Evolutionary conservation across 345 rosid genomes (phyloP), one percentile per base, ranked within the genome.

Genomic region (Salix exigua): DNA sequence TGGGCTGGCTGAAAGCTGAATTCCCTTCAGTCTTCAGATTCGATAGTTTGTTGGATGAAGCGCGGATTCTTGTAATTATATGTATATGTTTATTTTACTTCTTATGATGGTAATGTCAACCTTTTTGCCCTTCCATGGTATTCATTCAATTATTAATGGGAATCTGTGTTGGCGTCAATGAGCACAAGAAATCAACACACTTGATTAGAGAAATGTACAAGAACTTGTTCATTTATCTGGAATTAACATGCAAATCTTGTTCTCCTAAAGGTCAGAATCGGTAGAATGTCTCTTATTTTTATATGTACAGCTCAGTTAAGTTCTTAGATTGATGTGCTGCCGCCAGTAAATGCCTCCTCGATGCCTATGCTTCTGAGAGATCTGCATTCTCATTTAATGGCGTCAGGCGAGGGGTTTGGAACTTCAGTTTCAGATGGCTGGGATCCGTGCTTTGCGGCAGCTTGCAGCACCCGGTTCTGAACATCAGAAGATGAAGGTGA

Each of bases 371-470:
- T 83, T 91, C 90, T 0, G 88, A 86, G 66, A 91, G 85, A 75
- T 89, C 93, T 1, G 76, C 87, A 9, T 73, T 81, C 65, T 91
- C 88, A 4, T 58, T 80, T 40, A 78, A 21, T 4, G 83, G 78
- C 6, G 84, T 72, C 38, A 68, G 88, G 28, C 1, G 92, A 80
- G 63, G 83, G 80, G 73, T 85, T 82, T 68, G 72, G 85, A 25
- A 13, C 90, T 35, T 83, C 87, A 14, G 82, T 72, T 23, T 87
- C 94, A 14, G 97, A 89, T 2, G 97, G 97, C 71, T 95, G 89
- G 79, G 99, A 93, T 86, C 91, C 96, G 70, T 82, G 98, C 83
- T 90, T 93, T 11, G 97, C 98, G 23, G 98, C 98, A 66, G 99
- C 99, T 77, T 91, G 85, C 80, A 93, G 83, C 71, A 93, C 99